These are phyloP conservation scores for Rugonectria rugulosa DNA, from an alignment of 2,329 filamentous ascomycete species.

Conservation along the genomic window DNA sequence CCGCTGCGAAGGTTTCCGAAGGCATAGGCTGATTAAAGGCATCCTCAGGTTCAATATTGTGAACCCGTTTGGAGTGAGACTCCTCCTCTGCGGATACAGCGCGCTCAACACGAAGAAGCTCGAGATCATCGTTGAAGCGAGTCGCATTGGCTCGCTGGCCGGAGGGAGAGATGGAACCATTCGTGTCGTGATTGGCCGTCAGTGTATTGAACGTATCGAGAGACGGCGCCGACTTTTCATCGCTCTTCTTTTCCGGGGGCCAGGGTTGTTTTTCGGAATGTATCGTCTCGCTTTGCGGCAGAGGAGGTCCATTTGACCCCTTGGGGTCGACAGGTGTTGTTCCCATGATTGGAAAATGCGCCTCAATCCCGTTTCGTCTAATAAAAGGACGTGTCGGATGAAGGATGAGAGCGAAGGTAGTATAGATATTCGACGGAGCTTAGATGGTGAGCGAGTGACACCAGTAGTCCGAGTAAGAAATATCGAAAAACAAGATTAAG, in stretches of 20 bases:
- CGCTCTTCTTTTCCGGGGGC: conserved; percentile 16
- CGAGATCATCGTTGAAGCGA: conserved; percentile 57
- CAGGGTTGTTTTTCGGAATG: conserved; percentile 16
- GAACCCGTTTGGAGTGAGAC: conserved; percentile 38
- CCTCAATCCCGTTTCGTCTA: not conserved
- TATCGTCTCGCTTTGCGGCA: conserved; percentile 21
- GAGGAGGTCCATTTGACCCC: conserved; percentile 30
- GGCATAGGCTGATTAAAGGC: conserved; percentile 51
- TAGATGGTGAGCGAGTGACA: conserved; percentile 28
- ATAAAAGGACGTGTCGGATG: not conserved
- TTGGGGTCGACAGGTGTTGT: conserved; percentile 18
- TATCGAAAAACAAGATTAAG: conserved; percentile 26
- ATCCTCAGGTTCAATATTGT: conserved; percentile 51
- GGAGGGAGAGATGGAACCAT: conserved; percentile 36
- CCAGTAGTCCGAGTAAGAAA: conserved; percentile 7
- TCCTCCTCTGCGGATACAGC: conserved; percentile 54
- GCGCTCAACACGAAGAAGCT: conserved; percentile 57
- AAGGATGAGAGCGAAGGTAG: not conserved
- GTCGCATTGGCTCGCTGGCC: conserved; percentile 44
- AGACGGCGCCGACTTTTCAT: conserved; percentile 39
- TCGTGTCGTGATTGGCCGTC: conserved; percentile 31
- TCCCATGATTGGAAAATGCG: not conserved
- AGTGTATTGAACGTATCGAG: conserved; percentile 43
- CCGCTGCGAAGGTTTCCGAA: conserved; percentile 34
- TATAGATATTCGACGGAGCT: conserved; percentile 2